Evolutionary conservation across 1,139 yeast species (phyloP).

Genomic region (Blastobotrys apis): DNA sequence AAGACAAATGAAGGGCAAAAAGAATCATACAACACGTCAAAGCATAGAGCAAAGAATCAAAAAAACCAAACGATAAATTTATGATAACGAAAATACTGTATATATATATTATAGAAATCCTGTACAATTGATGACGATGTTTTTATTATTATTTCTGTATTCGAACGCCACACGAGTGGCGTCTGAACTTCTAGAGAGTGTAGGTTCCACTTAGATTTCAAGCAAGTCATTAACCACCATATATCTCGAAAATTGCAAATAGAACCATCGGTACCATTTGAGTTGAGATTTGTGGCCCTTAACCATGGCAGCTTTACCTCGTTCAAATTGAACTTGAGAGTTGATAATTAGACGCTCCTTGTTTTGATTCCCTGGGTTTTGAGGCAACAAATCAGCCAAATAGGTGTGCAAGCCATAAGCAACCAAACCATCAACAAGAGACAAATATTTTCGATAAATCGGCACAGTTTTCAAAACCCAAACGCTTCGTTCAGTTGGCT

Average conservation of each 20-base stretch:
- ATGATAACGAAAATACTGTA: not conserved
- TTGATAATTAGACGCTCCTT: slow-evolving; percentile 33
- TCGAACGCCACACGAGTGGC: no score
- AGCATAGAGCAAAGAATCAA: not conserved
- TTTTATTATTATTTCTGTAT: no score
- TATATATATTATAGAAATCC: slow-evolving; percentile 1
- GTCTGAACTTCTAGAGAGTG: no score
- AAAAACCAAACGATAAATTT: not conserved
- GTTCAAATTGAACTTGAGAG: slow-evolving; percentile 50
- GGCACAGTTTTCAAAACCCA: slow-evolving; percentile 38
- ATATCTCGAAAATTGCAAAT: slow-evolving; percentile 75
- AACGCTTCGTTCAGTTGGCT: slow-evolving; percentile 19
- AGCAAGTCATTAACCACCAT: slow-evolving; percentile 64
- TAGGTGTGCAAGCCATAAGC: slow-evolving; percentile 14
- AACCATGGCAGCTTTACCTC: slow-evolving; percentile 71
- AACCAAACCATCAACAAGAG: slow-evolving; percentile 32
- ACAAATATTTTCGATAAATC: slow-evolving; percentile 36
- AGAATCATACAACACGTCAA: not conserved
- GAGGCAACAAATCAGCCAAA: slow-evolving; percentile 3
- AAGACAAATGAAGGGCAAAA: no score
- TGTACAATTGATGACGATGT: no score
- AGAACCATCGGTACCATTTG: slow-evolving; percentile 93
- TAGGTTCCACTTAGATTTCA: slow-evolving; percentile 16
- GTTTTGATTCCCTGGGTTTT: slow-evolving; percentile 12
- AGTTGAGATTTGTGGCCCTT: slow-evolving; percentile 83